Evolutionary conservation across 768 basidiomycete species (phyloP), one percentile per base, ranked within the genome.

Genomic region (Amanita jacksonii): DNA sequence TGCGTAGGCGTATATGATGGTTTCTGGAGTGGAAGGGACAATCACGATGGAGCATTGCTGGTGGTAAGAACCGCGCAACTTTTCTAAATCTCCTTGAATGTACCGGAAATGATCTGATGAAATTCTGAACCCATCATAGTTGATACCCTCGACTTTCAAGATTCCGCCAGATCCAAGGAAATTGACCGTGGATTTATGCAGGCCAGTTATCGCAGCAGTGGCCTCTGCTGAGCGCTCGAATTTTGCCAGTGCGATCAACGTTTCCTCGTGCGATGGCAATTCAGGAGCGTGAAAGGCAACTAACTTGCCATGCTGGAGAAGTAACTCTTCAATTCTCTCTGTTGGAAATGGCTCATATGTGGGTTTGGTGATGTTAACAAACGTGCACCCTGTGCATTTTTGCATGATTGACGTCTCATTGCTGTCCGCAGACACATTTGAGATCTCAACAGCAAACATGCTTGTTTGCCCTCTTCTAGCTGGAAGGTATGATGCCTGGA

Each of bases 401-500:
- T 23, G 28, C 30, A 20, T 31, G 36, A 45, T 22, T 27, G 72
- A 55, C 18, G 53, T 50, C 37, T 60, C 53, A 19, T 75, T 37
- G 4, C 66, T 61, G 8, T 53, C 51, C 2, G 59, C 36, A 12
- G 73, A 66, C n/a, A 80, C 54, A 18, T 65, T 66, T 20, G 62
- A 65, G 30, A 80, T 50, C 35, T 67, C 63, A 32, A 77, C 60
- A 8, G 67, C 61, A 49, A 66, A 76, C 3, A 62, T 56, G 28
- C 59, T 49, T 20, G 52, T 61, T 49, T 72, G 67, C 4, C 51
- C 54, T 15, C 54, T 58, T 24, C 51, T 54, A 3, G 68, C 63
- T 15, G 59, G 51, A 15, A 57, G 52, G 52, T 72, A 72, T 4
- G 57, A 47, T 0, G 70, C 67, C 15, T 59, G 61, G 38, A 79